Base-by-base conservation (phyloP, 441 rosid species). In the Populus hybrid region DNA sequence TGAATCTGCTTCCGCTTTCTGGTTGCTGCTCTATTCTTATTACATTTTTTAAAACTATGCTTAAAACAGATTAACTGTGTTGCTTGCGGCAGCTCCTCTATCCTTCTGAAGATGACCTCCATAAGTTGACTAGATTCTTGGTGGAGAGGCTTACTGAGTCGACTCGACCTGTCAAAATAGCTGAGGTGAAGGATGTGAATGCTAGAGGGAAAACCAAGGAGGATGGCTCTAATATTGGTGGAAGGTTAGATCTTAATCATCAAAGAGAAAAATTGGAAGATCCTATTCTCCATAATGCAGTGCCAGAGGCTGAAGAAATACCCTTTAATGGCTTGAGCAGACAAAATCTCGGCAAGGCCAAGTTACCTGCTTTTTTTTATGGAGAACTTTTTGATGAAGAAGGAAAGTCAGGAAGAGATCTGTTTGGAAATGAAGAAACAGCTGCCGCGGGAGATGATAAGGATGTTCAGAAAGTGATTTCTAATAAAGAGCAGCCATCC, bases 31-130 rank as follows among this genome's bases (percentile, higher is more conserved):
- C 78, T 86, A 61, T 79, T 81, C 90, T 84, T 89, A 83, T 85
- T 66, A 68, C 79, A 85, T 76, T 85, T 80, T 85, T 78, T 86
- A 85, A 83, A 76, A 82, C 84, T 82, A 87, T 88, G 87, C 89
- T 88, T 87, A 87, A 80, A 83, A 83, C 88, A 86, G 89, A 91
- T 88, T 87, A 78, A 83, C 80, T 90, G 84, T 89, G 85, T 91
- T 90, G 88, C 90, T 95, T 90, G 80, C 88, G 91, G 95, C 98
- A 95, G 97, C 88, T 95, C 88, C 91, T 91, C 80, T 85, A 93
- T 87, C 97, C 97, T 65, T 86, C 92, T 69, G 93, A 90, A 87
- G 95, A 91, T 82, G 97, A 91, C 78, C 77, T 84, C 20, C 81
- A 72, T 83, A 88, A 80, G 84, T 78, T 95, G 90, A 74, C 92